phyloP scores from a whole-genome alignment of 331 rosid species.

The Pyrus hybrid region DNA sequence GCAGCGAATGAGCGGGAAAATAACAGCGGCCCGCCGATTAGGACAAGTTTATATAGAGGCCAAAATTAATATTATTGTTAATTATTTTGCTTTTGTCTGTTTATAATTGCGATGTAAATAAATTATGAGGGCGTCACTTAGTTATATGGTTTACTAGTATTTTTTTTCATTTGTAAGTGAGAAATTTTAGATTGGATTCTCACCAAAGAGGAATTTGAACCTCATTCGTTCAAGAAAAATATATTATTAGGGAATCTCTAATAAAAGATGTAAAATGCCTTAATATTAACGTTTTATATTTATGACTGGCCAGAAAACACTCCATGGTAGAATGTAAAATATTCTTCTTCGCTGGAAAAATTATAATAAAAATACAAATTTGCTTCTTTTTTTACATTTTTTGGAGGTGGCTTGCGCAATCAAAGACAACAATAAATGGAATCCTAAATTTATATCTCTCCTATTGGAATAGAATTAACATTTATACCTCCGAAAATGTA shows the following conservation, averaged over 20 bases:
- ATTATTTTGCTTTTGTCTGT: neutral
- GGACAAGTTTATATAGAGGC: neutral
- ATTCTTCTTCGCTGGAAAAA: neutral
- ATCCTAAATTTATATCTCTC: neutral
- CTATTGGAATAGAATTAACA: neutral
- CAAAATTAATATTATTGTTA: neutral
- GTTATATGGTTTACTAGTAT: accelerated
- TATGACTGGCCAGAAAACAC: too few relatives aligned
- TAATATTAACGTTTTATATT: too few relatives aligned
- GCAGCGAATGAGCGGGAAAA: slow-evolving; percentile 35
- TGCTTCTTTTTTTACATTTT: neutral
- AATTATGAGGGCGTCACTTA: too few relatives aligned
- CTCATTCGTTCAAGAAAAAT: too few relatives aligned
- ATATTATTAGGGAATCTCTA: too few relatives aligned
- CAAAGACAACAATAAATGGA: neutral
- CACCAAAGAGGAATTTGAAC: too few relatives aligned
- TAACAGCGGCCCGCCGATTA: slow-evolving; percentile 18
- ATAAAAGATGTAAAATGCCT: neutral
- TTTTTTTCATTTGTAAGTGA: too few relatives aligned
- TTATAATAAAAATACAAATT: too few relatives aligned
- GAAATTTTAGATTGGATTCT: accelerated
- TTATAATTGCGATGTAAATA: too few relatives aligned
- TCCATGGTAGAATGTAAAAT: neutral
- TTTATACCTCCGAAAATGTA: neutral
- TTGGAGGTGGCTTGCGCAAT: neutral